These are phyloP conservation scores for Angomonas deanei DNA, from an alignment of 208 protist genomes.

Conservation along the genomic window DNA sequence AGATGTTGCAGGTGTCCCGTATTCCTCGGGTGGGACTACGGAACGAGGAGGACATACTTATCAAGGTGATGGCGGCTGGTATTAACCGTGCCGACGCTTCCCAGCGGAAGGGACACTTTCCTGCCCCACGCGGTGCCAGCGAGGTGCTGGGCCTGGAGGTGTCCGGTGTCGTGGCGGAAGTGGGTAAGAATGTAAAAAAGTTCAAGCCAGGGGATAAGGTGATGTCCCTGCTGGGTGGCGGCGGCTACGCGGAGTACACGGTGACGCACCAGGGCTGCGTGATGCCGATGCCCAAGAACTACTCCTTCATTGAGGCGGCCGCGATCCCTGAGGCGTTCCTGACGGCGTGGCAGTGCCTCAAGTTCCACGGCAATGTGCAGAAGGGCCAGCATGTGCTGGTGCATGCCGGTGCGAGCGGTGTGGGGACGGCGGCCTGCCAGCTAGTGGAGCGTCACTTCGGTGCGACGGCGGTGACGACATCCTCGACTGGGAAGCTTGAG, in stretches of 20 bases:
- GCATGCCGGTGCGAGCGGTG: conserved; percentile 85
- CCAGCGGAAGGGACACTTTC: conserved; percentile 84
- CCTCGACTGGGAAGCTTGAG: conserved; percentile 63
- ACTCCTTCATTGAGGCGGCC: conserved; percentile 84
- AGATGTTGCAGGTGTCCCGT: conserved; percentile 63
- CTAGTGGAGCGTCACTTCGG: conserved; percentile 77
- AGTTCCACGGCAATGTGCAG: conserved; percentile 53
- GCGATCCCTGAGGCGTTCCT: conserved; percentile 90
- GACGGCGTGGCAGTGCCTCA: conserved; percentile 89
- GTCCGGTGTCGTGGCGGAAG: conserved; percentile 69
- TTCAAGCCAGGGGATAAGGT: conserved; percentile 85
- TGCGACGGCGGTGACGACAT: conserved; percentile 56
- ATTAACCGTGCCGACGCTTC: conserved; percentile 85
- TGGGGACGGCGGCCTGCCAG: conserved; percentile 81
- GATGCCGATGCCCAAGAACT: conserved; percentile 76
- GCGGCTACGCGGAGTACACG: conserved; percentile 90
- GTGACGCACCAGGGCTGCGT: conserved; percentile 66
- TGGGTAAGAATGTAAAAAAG: conserved; percentile 44
- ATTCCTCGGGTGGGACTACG: conserved; percentile 36
- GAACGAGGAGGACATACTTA: conserved; percentile 53
- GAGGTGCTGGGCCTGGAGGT: conserved; percentile 90
- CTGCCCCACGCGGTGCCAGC: conserved; percentile 68
- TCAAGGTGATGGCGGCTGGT: conserved; percentile 85
- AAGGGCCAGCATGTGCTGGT: conserved; percentile 76
- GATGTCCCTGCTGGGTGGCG: conserved; percentile 81